Conservation (phyloP, 2,329 filamentous ascomycete species). For the Magnaporthiopsis incrustans region DNA sequence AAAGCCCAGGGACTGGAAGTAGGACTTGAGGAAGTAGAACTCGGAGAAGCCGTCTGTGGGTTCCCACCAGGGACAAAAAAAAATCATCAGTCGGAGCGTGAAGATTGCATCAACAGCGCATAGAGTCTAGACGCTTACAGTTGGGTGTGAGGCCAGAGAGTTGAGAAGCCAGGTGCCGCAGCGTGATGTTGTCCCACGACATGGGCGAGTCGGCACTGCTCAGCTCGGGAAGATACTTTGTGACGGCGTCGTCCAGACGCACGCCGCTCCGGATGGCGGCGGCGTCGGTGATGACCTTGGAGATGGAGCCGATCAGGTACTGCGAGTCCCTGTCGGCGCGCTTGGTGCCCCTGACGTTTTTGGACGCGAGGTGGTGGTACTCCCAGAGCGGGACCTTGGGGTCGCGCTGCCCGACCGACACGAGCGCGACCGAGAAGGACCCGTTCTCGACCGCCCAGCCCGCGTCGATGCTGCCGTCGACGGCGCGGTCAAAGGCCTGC, state of each 20-base stretch:
- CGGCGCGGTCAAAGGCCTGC: constrained; percentile 20
- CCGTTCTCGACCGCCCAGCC: constrained; percentile 27
- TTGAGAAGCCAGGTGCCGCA: constrained; percentile 29
- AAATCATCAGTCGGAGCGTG: neutral
- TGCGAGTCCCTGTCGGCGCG: constrained; percentile 26
- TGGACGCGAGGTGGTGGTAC: constrained; percentile 29
- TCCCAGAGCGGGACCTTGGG: constrained; percentile 28
- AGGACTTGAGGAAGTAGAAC: constrained; percentile 26
- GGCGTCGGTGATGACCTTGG: constrained; percentile 30
- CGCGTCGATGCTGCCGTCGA: constrained; percentile 22
- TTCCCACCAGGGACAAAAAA: no score
- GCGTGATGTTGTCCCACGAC: constrained; percentile 27
- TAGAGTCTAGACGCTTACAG: constrained; percentile 18
- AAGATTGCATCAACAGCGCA: no score
- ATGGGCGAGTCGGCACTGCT: constrained; percentile 14
- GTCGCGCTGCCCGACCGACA: constrained; percentile 21
- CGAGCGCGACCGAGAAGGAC: constrained; percentile 29
- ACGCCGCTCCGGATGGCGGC: constrained; percentile 26
- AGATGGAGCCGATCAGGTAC: constrained; percentile 32
- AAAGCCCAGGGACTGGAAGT: constrained; percentile 27
- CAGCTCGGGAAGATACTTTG: constrained; percentile 35
- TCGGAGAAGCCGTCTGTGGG: constrained; percentile 26
- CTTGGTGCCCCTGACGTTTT: constrained; percentile 26
- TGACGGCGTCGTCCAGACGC: constrained; percentile 32
- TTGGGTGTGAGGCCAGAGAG: constrained; percentile 27